Evolutionary conservation across 768 basidiomycete species (phyloP), one percentile per base, ranked within the genome.

Genomic region (Agaricus sinodeliciosus): DNA sequence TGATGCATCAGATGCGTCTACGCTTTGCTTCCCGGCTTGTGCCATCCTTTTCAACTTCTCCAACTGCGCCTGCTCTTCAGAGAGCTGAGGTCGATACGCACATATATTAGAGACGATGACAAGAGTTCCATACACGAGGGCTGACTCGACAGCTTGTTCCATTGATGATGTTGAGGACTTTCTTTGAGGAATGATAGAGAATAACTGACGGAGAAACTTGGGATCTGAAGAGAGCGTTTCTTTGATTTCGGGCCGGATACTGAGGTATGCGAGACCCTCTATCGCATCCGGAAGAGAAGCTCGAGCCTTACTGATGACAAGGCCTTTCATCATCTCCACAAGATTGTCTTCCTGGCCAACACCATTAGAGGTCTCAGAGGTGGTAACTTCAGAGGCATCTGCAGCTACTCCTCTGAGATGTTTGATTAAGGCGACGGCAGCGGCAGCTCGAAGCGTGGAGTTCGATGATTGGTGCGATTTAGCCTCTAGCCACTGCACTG

Each of bases 211-310:
- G 43, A 91, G 73, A 64, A 91, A 82, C 5, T 60, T 51, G 0
- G 70, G 15, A 57, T 84, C 76, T 13, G 68, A 70, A 6, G 84
- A 79, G 47, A 94, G 66, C 22, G 59, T 62, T 54, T 87, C 82
- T 62, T 90, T 87, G 54, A 87, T 73, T 1, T 65, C 55, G 1
- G 87, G 73, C 58, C 82, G 76, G 44, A 77, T 69, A 54, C 82
- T 89, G 52, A 92, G 78, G 66, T 94, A 87, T n/a, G 87, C 89
- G 46, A 96, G 70, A 0, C 86, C 91, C 69, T 96, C 94, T 12
- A 94, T 73, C 3, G 83, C 84, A 56, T 92, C 85, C 7, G 73
- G 68, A 13, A 80, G 59, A 11, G 79, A 75, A 18, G 74, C 59
- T 5, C 65, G 58, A 28, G 64, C 66, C 36, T 63, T 65, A 31